Conservation (phyloP, 2,329 filamentous ascomycete genomes). For the Fusarium sp. region DNA sequence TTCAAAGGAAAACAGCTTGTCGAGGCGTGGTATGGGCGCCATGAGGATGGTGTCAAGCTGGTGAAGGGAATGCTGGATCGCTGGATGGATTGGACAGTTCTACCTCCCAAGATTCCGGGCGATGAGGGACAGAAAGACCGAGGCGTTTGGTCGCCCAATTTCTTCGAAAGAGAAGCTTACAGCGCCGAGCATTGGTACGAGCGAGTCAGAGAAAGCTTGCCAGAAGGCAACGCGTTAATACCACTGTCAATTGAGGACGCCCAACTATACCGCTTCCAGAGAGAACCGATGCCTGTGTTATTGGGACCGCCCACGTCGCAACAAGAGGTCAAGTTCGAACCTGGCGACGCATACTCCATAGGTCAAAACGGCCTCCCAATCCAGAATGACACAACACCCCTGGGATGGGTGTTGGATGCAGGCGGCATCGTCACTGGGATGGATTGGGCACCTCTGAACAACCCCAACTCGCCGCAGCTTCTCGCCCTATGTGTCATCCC, state of each 20-base stretch:
- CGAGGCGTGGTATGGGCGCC: conserved; percentile 60
- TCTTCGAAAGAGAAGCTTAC: conserved; percentile 52
- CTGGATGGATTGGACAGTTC: conserved; percentile 58
- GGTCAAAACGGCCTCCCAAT: conserved; percentile 51
- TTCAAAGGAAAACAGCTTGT: conserved; percentile 54
- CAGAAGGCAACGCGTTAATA: conserved; percentile 23
- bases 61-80: conserved; percentile 57
- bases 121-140: conserved; percentile 49
- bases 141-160: conserved; percentile 58
- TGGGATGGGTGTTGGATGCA: conserved; percentile 67
- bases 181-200: conserved; percentile 52
- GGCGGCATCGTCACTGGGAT: conserved; percentile 67
- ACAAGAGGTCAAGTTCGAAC: conserved; percentile 49
- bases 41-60: conserved; percentile 52
- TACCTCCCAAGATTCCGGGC: conserved; percentile 55
- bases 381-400: conserved; percentile 45
- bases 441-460: conserved; percentile 63
- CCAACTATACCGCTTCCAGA: conserved; percentile 47
- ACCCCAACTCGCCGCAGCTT: conserved; percentile 58
- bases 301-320: conserved; percentile 52
- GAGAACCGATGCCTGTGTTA: conserved; percentile 51
- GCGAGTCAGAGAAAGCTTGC: conserved; percentile 39
- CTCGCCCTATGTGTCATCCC: conserved; percentile 67
- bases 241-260: conserved; percentile 48
- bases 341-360: conserved; percentile 46